Base-by-base conservation (phyloP, 2,329 filamentous ascomycete genomes). In the Stromatinia cepivora region DNA sequence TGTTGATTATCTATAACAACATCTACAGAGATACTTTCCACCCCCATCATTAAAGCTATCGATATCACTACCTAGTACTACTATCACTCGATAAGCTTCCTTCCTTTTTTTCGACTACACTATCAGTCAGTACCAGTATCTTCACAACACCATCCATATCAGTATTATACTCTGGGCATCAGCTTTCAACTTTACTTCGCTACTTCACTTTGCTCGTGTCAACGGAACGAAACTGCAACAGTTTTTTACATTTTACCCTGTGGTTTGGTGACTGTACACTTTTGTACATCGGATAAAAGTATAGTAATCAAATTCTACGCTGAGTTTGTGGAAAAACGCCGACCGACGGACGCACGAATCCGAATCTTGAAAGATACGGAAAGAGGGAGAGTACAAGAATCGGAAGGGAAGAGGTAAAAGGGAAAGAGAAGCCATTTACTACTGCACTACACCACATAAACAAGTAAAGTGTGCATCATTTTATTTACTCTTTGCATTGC, bases 301-400 rank as follows among this genome's bases (percentile, higher is more conserved):
- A 50, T 62, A n/a, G 45, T 36, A 36, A 36, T 50, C 45, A 62
- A 62, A 50, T 62, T 62, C 59, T 7, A 50, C 59, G 45, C 59
- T 36, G 45, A 36, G 25, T 25, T 50, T 28, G 36, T 39, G 36
- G 28, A 54, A 31, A 54, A 28, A 65, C 50, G 36, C 34, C 46
- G 48, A 65, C 34, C n/a, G 48, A 52, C 48, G 39, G 69, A 70
- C 57, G 66, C 65, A 70, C 69, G 52, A 57, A 69, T 42, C 65
- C 69, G 66, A 69, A 65, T 52, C 31, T 39, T 39, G 62, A 52
- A 65, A 53, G 56, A 63, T 63, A 64, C 67, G 67, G 62, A 67
- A 69, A 62, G 45, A 45, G 45, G 61, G 48, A 57, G 62, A 65
- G 62, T 59, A 71, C 61, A 67, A 71, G 58, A 52, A 68, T 69